A percentile compares a stretch with the other conserved stretches of the same genome.
Evolutionary conservation across 352 stramenopile species (phyloP).

Genomic region (Detonula confervacea): DNA sequence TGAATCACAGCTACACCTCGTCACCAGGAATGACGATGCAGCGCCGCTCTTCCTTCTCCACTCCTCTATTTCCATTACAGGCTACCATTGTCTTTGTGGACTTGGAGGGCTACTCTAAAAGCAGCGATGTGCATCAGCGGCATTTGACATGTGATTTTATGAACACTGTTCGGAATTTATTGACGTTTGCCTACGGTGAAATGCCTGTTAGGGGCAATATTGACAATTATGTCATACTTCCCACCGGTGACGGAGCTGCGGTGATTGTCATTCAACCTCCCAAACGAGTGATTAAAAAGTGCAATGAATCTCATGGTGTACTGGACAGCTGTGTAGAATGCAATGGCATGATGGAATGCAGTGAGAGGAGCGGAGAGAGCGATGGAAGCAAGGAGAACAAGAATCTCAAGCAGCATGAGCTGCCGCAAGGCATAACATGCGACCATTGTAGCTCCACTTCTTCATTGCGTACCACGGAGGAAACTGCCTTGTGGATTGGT

Average conservation of each 20-base stretch:
- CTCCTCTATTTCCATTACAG: neutral
- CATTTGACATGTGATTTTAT: conserved; percentile 40
- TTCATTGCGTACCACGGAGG: conserved; percentile 25
- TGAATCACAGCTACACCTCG: too few relatives aligned
- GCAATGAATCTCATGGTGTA: too few relatives aligned
- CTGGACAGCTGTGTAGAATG: too few relatives aligned
- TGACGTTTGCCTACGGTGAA: conserved; percentile 29
- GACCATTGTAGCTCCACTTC: neutral
- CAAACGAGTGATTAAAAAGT: too few relatives aligned
- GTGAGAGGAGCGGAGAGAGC: too few relatives aligned
- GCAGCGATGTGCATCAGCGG: conserved; percentile 24
- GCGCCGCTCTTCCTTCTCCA: conserved; percentile 1
- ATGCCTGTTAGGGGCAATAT: conserved; percentile 19
- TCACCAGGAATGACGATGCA: too few relatives aligned
- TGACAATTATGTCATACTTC: conserved; percentile 41
- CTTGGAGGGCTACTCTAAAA: conserved; percentile 40
- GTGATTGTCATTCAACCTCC: conserved; percentile 37
- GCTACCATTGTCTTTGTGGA: conserved; percentile 44
- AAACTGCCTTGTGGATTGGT: conserved; percentile 45
- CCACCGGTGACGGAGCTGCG: conserved; percentile 41
- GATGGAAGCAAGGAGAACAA: too few relatives aligned
- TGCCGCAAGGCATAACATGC: too few relatives aligned
- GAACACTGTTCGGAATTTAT: conserved; percentile 28
- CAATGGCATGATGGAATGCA: too few relatives aligned
- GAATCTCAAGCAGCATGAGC: too few relatives aligned